Conservation (phyloP, 345 rosid genomes). For the Clarkia xantiana region DNA sequence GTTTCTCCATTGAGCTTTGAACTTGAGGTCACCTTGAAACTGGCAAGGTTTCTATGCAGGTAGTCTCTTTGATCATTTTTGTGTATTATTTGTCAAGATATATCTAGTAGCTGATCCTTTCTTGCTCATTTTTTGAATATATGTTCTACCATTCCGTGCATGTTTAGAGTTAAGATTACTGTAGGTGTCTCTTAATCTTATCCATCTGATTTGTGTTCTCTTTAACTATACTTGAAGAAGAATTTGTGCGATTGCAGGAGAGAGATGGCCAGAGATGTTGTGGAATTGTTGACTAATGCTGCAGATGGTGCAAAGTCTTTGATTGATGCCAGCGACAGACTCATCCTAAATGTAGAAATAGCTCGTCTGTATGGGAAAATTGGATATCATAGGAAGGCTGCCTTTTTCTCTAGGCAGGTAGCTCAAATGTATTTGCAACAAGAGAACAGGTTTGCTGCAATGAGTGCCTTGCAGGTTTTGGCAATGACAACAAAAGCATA, state of each 20-base stretch:
- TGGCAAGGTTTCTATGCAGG: slow-evolving; percentile 98
- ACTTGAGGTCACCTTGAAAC: slow-evolving; percentile 83
- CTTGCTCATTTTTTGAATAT: not conserved
- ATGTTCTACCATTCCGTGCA: not conserved
- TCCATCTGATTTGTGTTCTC: not conserved
- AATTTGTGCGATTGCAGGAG: slow-evolving; percentile 34
- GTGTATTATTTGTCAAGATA: not conserved
- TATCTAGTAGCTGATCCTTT: not conserved
- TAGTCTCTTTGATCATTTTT: slow-evolving; percentile 12
- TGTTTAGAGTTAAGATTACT: not conserved
- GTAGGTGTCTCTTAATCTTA: not conserved
- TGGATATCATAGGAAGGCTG: slow-evolving; percentile 92
- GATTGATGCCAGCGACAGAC: slow-evolving; percentile 90
- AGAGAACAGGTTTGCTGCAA: slow-evolving; percentile 83
- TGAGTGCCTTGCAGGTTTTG: slow-evolving; percentile 92
- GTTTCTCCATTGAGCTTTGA: slow-evolving; percentile 98
- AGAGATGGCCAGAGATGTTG: slow-evolving; percentile 79
- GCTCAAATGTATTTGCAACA: slow-evolving; percentile 93
- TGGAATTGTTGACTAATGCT: slow-evolving; percentile 77
- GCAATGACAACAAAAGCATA: slow-evolving; percentile 91
- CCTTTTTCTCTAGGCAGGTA: slow-evolving; percentile 95
- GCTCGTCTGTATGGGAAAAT: slow-evolving; percentile 86
- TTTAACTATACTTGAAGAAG: not conserved
- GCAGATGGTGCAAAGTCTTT: slow-evolving; percentile 93
- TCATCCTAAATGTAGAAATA: slow-evolving; percentile 73